Percentiles rank a stretch among this genome's conserved stretches.
Evolutionary conservation across 2,329 filamentous ascomycete genomes (phyloP).

Genomic region (Incumbomyces delicatus): DNA sequence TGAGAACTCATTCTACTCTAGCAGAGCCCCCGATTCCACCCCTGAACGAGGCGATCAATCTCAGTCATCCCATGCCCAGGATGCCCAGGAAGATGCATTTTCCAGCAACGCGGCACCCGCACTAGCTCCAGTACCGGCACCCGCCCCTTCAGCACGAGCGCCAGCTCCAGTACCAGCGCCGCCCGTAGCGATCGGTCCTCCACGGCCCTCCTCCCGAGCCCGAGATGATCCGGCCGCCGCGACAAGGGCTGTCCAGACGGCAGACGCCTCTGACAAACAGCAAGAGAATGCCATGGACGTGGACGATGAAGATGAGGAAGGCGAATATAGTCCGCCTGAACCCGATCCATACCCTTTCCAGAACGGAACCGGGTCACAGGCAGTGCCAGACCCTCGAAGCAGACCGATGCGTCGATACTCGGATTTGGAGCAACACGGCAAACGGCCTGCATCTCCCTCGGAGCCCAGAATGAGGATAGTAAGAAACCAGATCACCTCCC

Average conservation of each 20-base stretch:
- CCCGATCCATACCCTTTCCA: slow-evolving; percentile 28
- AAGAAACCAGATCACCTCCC: slow-evolving; percentile 62
- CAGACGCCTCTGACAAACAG: slow-evolving; percentile 1
- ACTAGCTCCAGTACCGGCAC: background rate
- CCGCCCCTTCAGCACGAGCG: no score
- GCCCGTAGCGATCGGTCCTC: background rate
- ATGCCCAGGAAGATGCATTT: slow-evolving; percentile 23
- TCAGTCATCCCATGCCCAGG: slow-evolving; percentile 16
- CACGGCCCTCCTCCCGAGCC: slow-evolving; percentile 1
- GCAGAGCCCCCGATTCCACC: slow-evolving; percentile 70
- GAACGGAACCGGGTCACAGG: slow-evolving; percentile 7
- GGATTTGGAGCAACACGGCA: slow-evolving; percentile 17
- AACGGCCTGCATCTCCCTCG: slow-evolving; percentile 13
- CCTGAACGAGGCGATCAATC: slow-evolving; percentile 34
- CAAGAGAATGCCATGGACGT: slow-evolving; percentile 13
- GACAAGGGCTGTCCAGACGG: slow-evolving; percentile 3
- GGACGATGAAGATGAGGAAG: slow-evolving; percentile 33
- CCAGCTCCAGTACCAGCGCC: background rate
- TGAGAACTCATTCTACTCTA: slow-evolving; percentile 93
- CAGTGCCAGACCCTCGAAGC: slow-evolving; percentile 17
- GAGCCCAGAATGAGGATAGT: slow-evolving; percentile 51
- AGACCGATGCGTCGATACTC: slow-evolving; percentile 21
- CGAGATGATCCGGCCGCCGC: background rate
- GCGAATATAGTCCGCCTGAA: slow-evolving; percentile 40
- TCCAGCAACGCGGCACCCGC: background rate